Conservation (phyloP, 441 rosid genomes). For the Erodium texanum region DNA sequence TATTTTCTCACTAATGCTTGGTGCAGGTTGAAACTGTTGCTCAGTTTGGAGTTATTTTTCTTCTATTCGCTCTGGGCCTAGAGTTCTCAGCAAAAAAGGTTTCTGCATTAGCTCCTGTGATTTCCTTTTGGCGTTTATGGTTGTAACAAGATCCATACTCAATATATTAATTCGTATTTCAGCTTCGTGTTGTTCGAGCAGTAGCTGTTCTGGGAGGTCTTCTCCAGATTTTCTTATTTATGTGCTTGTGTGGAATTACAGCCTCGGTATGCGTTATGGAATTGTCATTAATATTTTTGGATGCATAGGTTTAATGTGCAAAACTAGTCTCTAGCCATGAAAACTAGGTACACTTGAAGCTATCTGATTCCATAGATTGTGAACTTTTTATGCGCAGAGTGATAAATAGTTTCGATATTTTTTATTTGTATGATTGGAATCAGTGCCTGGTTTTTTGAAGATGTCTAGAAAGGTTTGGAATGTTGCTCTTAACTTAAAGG, state of each 20-base stretch:
- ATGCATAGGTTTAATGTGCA: neutral
- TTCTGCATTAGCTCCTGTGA: conserved; percentile 9
- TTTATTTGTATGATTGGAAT: neutral
- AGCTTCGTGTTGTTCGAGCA: conserved; percentile 95
- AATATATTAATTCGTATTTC: conserved; percentile 19
- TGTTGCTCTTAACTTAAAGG: neutral
- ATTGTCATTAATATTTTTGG: neutral
- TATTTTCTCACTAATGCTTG: conserved; percentile 10
- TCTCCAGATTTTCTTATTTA: conserved; percentile 84
- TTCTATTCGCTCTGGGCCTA: conserved; percentile 88
- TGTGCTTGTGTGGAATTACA: conserved; percentile 83
- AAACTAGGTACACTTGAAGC: neutral
- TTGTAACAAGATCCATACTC: neutral
- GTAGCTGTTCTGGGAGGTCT: conserved; percentile 94
- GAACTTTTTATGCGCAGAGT: neutral
- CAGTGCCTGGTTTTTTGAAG: neutral
- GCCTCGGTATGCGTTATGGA: conserved; percentile 50
- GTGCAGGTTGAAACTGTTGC: conserved; percentile 94
- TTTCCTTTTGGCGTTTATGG: neutral
- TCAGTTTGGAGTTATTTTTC: conserved; percentile 95
- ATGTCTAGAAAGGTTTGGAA: neutral
- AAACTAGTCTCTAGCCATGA: neutral
- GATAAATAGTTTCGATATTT: neutral
- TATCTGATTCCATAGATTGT: neutral
- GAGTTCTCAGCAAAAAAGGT: conserved; percentile 90